These are phyloP conservation scores for Soucietia sequanensis DNA, from an alignment of 805 yeast genomes.

Conservation along the genomic window DNA sequence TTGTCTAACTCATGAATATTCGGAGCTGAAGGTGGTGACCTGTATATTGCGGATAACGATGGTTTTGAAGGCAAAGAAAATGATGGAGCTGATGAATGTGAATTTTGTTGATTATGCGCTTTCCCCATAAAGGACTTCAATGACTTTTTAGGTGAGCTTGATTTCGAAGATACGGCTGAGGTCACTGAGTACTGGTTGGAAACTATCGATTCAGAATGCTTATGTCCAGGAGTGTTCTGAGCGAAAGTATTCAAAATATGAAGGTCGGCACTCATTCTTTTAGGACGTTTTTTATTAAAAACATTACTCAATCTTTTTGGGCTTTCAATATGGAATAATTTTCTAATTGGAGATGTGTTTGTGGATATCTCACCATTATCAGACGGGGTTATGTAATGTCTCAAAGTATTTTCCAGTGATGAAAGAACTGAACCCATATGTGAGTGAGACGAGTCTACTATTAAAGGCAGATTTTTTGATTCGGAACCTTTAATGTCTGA, in stretches of 20 bases:
- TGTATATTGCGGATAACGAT: too few relatives aligned
- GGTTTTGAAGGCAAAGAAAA: too few relatives aligned
- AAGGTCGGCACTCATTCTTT: neutral
- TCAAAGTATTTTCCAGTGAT: constrained; percentile 10
- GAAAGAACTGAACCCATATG: neutral
- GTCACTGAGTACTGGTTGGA: constrained; percentile 25
- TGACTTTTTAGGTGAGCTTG: constrained; percentile 32
- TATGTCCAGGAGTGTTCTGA: constrained; percentile 12
- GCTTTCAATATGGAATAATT: constrained; percentile 25
- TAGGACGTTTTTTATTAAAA: constrained; percentile 13
- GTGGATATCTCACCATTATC: constrained; percentile 9
- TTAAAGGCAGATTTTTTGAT: neutral
- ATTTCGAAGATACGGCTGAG: constrained; percentile 27
- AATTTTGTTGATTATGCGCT: neutral
- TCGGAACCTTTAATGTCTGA: neutral
- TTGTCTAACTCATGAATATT: neutral
- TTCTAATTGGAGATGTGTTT: constrained; percentile 32
- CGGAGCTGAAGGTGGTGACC: neutral
- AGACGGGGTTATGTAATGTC: constrained; percentile 12
- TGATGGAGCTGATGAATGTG: neutral
- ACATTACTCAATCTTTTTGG: constrained; percentile 26
- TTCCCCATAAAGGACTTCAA: constrained; percentile 15
- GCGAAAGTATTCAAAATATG: too few relatives aligned
- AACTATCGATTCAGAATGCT: constrained; percentile 26
- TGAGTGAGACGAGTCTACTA: neutral